Evolutionary conservation across 2,329 filamentous ascomycete genomes (phyloP).

Genomic region (Lasiodiplodia gonubiensis): DNA sequence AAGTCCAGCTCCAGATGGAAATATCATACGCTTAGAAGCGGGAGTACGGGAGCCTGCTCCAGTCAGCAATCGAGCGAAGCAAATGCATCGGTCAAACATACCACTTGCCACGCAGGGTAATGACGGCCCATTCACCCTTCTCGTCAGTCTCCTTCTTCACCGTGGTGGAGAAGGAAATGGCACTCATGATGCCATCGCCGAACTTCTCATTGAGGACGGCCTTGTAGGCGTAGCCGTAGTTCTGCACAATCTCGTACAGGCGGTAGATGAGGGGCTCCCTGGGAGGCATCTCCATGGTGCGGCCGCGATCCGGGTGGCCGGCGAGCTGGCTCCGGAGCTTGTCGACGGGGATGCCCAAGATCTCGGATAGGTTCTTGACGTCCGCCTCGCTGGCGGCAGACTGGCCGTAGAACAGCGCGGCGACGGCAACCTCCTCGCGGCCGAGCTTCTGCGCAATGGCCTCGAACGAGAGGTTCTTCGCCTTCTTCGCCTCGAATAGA

Average conservation of each 20-base stretch:
- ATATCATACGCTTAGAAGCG: constrained; percentile 47
- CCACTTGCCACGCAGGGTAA: constrained; percentile 85
- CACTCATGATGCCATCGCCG: constrained; percentile 87
- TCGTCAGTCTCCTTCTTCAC: constrained; percentile 93
- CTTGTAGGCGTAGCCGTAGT: constrained; percentile 96
- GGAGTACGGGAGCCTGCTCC: constrained; percentile 54
- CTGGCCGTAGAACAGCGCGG: constrained; percentile 91
- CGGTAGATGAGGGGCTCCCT: constrained; percentile 88
- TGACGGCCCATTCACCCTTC: constrained; percentile 83
- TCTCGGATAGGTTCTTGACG: constrained; percentile 66
- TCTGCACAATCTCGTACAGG: constrained; percentile 92
- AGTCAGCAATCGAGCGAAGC: constrained; percentile 31
- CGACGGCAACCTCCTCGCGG: constrained; percentile 82
- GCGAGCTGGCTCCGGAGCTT: constrained; percentile 67
- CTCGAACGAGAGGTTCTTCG: constrained; percentile 78
- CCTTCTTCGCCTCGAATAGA: constrained; percentile 82
- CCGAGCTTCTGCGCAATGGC: constrained; percentile 74
- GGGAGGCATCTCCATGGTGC: constrained; percentile 80
- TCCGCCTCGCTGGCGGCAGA: constrained; percentile 75
- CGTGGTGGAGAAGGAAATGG: constrained; percentile 86
- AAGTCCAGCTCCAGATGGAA: not conserved
- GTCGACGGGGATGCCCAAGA: constrained; percentile 66
- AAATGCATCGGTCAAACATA: constrained; percentile 48
- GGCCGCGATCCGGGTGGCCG: constrained; percentile 81
- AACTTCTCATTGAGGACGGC: constrained; percentile 92